Conservation (phyloP, 1,139 yeast species). For the Candida labiduridarum region DNA sequence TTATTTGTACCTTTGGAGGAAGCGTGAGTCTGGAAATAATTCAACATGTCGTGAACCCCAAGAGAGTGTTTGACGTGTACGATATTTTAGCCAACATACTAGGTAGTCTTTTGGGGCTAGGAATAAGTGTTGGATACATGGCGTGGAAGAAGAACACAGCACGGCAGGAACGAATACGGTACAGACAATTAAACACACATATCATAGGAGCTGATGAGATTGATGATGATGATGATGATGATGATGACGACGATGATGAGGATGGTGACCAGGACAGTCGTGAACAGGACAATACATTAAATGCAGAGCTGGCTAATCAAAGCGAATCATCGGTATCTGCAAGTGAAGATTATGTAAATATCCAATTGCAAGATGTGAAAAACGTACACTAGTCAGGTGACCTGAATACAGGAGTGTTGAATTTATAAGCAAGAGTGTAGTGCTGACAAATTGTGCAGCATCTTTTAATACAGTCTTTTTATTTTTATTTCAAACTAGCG, state of each 20-base stretch:
- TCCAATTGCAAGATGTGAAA: conserved; percentile 44
- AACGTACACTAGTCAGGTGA: conserved; percentile 22
- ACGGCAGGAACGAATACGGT: conserved; percentile 9
- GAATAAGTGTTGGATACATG: conserved; percentile 17
- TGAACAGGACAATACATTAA: neutral
- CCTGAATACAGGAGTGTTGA: neutral
- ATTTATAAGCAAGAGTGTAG: neutral
- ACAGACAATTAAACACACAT: conserved; percentile 9
- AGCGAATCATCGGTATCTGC: neutral
- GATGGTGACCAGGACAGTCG: conserved; percentile 1
- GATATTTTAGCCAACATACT: conserved; percentile 50
- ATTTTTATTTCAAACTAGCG: too few species aligned
- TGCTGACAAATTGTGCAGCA: neutral
- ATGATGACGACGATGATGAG: conserved; percentile 43
- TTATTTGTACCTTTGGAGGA: conserved; percentile 47
- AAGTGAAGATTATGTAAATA: conserved; percentile 48
- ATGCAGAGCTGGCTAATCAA: neutral
- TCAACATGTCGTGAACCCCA: conserved; percentile 48
- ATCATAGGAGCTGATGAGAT: conserved; percentile 45
- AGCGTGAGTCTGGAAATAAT: conserved; percentile 56
- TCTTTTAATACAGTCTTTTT: too few species aligned
- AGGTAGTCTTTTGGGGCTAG: conserved; percentile 37
- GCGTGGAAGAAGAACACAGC: conserved; percentile 14
- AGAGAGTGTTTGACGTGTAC: conserved; percentile 47
- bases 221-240: conserved; percentile 18